phyloP scores from a whole-genome alignment of 805 yeast species.

The Kregervanrija pseudodelftensis region DNA sequence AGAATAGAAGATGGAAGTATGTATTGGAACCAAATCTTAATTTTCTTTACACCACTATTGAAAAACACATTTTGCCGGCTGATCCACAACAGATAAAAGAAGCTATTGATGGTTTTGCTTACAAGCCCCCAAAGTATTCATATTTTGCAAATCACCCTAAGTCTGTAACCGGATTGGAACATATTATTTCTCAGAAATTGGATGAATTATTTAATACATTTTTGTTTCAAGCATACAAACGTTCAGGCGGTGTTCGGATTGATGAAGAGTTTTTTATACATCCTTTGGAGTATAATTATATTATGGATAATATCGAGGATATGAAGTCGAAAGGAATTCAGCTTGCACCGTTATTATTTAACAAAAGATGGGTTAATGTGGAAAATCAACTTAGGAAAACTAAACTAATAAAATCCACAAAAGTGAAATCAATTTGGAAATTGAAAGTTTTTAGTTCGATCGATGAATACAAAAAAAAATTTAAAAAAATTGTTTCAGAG shows the following conservation, averaged over 20 bases:
- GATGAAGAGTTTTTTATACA: constrained; percentile 16
- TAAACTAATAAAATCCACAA: constrained; percentile 5
- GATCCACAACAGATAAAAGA: constrained; percentile 3
- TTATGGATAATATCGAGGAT: constrained; percentile 11
- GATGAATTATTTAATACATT: constrained; percentile 17
- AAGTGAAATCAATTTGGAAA: constrained; percentile 8
- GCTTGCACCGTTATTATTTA: constrained; percentile 15
- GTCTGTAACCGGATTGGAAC: constrained; percentile 2
- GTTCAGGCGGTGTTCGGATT: constrained; percentile 10
- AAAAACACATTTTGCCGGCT: constrained; percentile 1
- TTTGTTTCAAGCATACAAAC: constrained; percentile 12
- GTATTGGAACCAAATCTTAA: constrained; percentile 11
- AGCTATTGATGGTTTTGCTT: constrained; percentile 8
- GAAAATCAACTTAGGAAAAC: no score
- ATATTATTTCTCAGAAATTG: constrained; percentile 3
- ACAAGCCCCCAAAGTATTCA: constrained; percentile 13
- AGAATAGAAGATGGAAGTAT: not conserved
- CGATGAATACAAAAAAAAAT: constrained; percentile 13
- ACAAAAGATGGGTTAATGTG: constrained; percentile 8
- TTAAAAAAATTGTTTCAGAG: constrained; percentile 14
- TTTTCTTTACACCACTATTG: constrained; percentile 10
- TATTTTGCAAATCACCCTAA: constrained; percentile 8
- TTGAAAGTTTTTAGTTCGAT: constrained; percentile 13
- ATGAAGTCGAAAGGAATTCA: constrained; percentile 3
- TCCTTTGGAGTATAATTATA: constrained; percentile 20